Conservation (phyloP, 1,284 basidiomycete species). For the Sphagnurus paluster region DNA sequence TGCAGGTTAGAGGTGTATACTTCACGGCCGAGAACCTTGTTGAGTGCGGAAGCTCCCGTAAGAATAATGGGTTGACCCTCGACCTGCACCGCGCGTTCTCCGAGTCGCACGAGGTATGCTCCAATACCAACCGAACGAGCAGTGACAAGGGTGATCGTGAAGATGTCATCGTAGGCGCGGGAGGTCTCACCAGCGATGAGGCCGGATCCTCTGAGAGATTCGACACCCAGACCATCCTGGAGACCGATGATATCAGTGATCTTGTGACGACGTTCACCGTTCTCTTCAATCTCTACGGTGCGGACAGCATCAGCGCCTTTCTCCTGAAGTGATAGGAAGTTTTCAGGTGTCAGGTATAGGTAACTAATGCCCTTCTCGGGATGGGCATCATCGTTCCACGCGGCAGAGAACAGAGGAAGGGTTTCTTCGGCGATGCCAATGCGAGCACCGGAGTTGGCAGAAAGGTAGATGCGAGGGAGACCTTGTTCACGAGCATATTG, state of each 20-base stretch:
- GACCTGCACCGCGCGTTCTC: constrained; percentile 97
- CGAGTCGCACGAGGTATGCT: constrained; percentile 97
- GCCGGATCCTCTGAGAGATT: constrained; percentile 94
- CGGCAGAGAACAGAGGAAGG: constrained; percentile 86
- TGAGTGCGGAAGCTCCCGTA: constrained; percentile 95
- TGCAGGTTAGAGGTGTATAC: constrained; percentile 99
- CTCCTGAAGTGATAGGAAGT: constrained; percentile 80
- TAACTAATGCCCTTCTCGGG: constrained; percentile 98
- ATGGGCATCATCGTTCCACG: constrained; percentile 81
- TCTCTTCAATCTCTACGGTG: constrained; percentile 82
- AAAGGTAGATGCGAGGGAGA: constrained; percentile 94
- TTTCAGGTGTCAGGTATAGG: constrained; percentile 90
- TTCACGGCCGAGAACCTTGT: constrained; percentile 98
- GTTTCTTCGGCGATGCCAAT: constrained; percentile 96
- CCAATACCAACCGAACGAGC: constrained; percentile 99
- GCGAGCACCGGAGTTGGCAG: constrained; percentile 97
- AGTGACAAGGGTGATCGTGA: constrained; percentile 98
- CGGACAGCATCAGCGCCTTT: constrained; percentile 79
- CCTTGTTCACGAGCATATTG: constrained; percentile 90
- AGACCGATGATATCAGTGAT: constrained; percentile 97
- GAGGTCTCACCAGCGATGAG: constrained; percentile 99
- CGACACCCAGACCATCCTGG: constrained; percentile 97
- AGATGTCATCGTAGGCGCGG: constrained; percentile 97
- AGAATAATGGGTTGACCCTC: constrained; percentile 99
- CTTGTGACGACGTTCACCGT: constrained; percentile 88